phyloP scores from a whole-genome alignment of 2,329 filamentous ascomycete species.

The Epicoccum sorghinum region DNA sequence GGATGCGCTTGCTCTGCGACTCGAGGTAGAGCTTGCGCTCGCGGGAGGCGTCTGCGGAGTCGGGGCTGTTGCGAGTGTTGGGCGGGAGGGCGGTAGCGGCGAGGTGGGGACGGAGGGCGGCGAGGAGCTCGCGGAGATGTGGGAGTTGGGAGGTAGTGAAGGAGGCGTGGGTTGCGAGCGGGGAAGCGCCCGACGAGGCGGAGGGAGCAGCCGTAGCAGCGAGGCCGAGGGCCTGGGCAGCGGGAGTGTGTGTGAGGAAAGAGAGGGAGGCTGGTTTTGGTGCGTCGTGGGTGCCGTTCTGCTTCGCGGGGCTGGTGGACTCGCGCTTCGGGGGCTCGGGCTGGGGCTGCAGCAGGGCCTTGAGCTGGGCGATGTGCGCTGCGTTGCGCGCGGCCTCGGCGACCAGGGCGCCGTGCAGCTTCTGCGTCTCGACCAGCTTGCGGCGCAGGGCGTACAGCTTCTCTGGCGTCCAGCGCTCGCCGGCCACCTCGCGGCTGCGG shows the following conservation, averaged over 20 bases:
- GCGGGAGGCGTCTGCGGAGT: constrained; percentile 59
- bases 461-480: constrained; percentile 57
- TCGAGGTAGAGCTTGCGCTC: constrained; percentile 85
- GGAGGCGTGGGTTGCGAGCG: constrained; percentile 70
- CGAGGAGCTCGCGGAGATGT: constrained; percentile 73
- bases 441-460: constrained; percentile 73
- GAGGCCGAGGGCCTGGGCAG: constrained; percentile 55
- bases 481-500: background rate
- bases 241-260: constrained; percentile 60
- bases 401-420: constrained; percentile 71
- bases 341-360: constrained; percentile 56
- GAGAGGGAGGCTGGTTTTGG: constrained; percentile 50
- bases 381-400: constrained; percentile 76
- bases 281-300: background rate
- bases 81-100: constrained; percentile 42
- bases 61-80: constrained; percentile 13
- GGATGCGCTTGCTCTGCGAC: constrained; percentile 73
- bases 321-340: constrained; percentile 22
- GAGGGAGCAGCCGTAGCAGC: constrained; percentile 34
- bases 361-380: constrained; percentile 69
- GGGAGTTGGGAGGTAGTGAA: constrained; percentile 87
- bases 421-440: constrained; percentile 78
- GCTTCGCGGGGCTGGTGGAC: background rate
- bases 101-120: constrained; percentile 70
- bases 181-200: constrained; percentile 34